These are phyloP conservation scores for Diaporthe vaccinii DNA, from an alignment of 2,329 filamentous ascomycete species.

Conservation along the genomic window DNA sequence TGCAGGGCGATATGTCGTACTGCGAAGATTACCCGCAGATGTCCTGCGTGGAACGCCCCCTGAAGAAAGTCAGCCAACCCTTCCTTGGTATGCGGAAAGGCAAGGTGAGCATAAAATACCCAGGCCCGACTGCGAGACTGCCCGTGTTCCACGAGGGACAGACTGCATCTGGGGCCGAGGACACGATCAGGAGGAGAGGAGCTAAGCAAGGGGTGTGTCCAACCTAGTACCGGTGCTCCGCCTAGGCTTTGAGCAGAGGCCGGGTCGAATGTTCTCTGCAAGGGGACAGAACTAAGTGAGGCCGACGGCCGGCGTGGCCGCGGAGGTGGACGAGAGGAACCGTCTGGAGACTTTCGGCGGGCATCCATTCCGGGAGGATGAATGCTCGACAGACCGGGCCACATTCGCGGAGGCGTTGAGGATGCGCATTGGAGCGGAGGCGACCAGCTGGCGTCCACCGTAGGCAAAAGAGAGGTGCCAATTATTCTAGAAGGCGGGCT, in stretches of 20 bases:
- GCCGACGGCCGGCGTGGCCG: conserved; percentile 40
- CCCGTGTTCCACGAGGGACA: neutral
- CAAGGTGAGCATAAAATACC: neutral
- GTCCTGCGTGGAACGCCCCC: conserved; percentile 41
- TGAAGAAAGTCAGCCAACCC: conserved; percentile 20
- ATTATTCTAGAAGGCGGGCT: conserved; percentile 34
- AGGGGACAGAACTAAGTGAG: conserved; percentile 40
- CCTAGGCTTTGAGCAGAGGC: conserved; percentile 32
- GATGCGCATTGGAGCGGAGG: conserved; percentile 40
- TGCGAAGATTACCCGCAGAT: conserved; percentile 47
- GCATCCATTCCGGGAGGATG: conserved; percentile 41
- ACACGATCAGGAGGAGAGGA: conserved; percentile 11
- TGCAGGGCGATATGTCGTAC: conserved; percentile 47
- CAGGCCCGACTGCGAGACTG: conserved; percentile 17
- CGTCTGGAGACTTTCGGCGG: conserved; percentile 41
- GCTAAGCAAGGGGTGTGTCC: conserved; percentile 29
- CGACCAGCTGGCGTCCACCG: conserved; percentile 37
- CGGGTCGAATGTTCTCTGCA: conserved; percentile 38
- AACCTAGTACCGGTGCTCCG: conserved; percentile 34
- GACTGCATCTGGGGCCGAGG: neutral
- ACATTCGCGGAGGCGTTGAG: conserved; percentile 35
- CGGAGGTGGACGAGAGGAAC: conserved; percentile 39
- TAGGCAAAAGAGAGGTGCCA: conserved; percentile 33
- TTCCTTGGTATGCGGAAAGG: neutral
- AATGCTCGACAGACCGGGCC: conserved; percentile 39